These are phyloP conservation scores for Dactylellina sp. DNA, from an alignment of 2,329 filamentous ascomycete genomes.

Conservation along the genomic window DNA sequence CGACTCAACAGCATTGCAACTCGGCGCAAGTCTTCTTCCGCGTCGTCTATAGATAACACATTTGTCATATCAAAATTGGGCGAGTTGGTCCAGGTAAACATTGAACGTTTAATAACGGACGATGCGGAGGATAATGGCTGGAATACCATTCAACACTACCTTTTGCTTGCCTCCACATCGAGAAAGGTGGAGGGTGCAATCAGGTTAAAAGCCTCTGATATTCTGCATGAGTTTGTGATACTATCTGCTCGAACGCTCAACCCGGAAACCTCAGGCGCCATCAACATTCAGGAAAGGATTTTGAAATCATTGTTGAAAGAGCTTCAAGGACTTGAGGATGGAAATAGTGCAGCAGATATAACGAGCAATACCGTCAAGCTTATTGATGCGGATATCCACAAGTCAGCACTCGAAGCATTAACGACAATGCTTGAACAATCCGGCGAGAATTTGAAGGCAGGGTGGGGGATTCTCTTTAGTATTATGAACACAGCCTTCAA, in stretches of 20 bases:
- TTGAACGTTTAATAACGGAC: conserved; percentile 77
- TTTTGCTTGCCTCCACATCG: conserved; percentile 67
- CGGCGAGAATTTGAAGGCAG: conserved; percentile 82
- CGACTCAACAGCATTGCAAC: conserved; percentile 33
- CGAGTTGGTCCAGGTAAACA: conserved; percentile 78
- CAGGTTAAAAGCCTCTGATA: conserved; percentile 67
- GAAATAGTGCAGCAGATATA: conserved; percentile 73
- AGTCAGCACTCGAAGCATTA: conserved; percentile 80
- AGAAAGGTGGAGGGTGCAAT: conserved; percentile 64
- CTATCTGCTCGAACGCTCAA: conserved; percentile 64
- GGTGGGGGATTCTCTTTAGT: conserved; percentile 87
- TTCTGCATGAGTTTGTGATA: conserved; percentile 66
- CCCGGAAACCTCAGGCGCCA: conserved; percentile 63
- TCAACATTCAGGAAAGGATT: conserved; percentile 63
- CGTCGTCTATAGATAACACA: conserved; percentile 67
- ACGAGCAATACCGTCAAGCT: conserved; percentile 44
- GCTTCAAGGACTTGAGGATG: conserved; percentile 68
- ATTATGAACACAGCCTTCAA: conserved; percentile 86
- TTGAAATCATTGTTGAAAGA: conserved; percentile 63
- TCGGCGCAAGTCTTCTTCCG: conserved; percentile 50
- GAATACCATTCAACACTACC: conserved; percentile 72
- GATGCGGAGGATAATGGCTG: conserved; percentile 79
- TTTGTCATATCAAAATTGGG: conserved; percentile 79
- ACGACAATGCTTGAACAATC: conserved; percentile 87
- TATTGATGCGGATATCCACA: conserved; percentile 82